A percentile compares a stretch with the other conserved stretches of the same genome.
Evolutionary conservation across 192 early-diverging fungal genomes (phyloP).

Genomic region (Umbelopsis sp.): DNA sequence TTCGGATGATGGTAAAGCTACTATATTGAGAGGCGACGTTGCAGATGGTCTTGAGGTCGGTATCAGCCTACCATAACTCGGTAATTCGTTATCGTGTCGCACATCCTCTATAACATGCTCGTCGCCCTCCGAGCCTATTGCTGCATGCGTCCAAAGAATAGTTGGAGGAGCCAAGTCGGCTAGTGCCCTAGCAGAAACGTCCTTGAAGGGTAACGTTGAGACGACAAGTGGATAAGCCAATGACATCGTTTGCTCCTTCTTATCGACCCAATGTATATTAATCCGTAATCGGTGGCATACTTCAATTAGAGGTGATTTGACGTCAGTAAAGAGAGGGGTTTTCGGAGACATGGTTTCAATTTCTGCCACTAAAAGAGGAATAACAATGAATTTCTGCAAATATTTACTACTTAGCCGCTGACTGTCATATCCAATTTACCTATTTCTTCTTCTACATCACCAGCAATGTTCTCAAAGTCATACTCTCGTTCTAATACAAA

Average conservation of each 20-base stretch:
- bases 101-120: neutral
- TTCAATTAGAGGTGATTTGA: constrained; percentile 1
- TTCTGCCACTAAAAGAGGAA: constrained; percentile 6
- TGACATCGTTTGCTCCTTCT: constrained; percentile 7
- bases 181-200: neutral
- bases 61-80: neutral
- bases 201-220: constrained; percentile 1
- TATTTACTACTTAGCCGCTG: neutral
- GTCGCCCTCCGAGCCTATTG: neutral
- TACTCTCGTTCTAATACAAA: neutral
- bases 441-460: constrained; percentile 5
- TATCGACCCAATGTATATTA: constrained; percentile 5
- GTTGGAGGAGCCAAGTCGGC: constrained; percentile 5
- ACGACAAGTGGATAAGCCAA: neutral
- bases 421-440: neutral
- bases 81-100: neutral
- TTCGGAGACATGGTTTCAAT: constrained; percentile 2
- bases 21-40: neutral
- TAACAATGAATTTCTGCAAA: neutral
- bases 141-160: neutral
- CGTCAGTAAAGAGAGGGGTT: neutral
- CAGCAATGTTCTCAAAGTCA: neutral
- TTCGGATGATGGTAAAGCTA: neutral
- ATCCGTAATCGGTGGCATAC: constrained; percentile 1
- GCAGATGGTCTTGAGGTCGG: neutral